phyloP scores from a whole-genome alignment of 179 eudicot genomes.

The Beta lomatogona region DNA sequence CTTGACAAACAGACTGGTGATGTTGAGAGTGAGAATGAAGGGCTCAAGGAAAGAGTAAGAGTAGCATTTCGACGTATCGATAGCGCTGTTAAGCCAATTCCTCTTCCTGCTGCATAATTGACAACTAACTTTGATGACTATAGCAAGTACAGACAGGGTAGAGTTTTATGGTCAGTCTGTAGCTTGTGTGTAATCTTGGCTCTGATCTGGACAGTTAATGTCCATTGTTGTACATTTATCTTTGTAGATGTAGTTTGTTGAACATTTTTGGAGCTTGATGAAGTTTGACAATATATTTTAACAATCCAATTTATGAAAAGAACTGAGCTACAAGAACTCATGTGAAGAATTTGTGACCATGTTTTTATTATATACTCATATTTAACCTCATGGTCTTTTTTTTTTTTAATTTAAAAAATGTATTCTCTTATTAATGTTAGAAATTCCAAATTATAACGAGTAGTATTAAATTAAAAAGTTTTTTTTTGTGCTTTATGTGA shows the following conservation, averaged over 20 bases:
- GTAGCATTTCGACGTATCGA: conserved; percentile 62
- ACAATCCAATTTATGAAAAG: no score
- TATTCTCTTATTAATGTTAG: no score
- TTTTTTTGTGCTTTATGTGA: no score
- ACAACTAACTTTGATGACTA: not conserved
- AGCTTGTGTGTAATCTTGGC: conserved; percentile 1
- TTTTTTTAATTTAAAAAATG: no score
- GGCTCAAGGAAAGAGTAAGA: conserved; percentile 72
- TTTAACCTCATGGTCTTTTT: no score
- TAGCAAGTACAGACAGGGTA: not conserved
- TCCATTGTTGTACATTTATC: conserved; percentile 11
- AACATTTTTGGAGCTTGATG: no score
- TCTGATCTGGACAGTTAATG: not conserved
- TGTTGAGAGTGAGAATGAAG: conserved; percentile 79
- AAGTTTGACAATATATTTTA: no score
- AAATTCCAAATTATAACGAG: no score
- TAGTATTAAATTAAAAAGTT: no score
- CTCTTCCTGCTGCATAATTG: conserved; percentile 43
- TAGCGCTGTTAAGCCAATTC: conserved; percentile 73
- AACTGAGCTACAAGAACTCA: no score
- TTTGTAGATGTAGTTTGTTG: not conserved
- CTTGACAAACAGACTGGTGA: conserved; percentile 78
- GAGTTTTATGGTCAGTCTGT: not conserved
- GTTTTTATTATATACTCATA: no score
- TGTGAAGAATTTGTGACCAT: no score